Percentiles rank a stretch among this genome's conserved stretches.
Conservation (phyloP, 2,329 filamentous ascomycete species). For the Capronia epimyces region DNA sequence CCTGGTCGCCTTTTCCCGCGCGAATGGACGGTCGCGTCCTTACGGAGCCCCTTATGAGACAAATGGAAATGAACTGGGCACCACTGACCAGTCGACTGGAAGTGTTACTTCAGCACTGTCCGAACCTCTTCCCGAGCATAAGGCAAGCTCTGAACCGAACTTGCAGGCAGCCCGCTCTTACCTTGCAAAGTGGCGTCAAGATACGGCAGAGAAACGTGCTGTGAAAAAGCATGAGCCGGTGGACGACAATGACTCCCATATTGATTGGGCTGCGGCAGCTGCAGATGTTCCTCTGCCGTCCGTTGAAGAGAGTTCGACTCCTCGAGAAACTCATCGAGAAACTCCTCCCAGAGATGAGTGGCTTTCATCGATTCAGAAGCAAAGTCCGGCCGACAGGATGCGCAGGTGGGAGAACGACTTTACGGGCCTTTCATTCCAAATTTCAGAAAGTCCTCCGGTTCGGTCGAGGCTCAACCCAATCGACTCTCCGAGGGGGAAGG, state of each 20-base stretch:
- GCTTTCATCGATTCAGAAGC: conserved; percentile 20
- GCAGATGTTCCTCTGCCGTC: conserved; percentile 25
- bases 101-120: conserved; percentile 12
- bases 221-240: conserved; percentile 2
- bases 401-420: conserved; percentile 32
- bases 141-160: neutral
- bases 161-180: conserved; percentile 10
- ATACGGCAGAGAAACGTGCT: conserved; percentile 13
- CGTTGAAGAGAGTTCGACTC: conserved; percentile 22
- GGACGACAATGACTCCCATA: conserved; percentile 15
- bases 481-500: conserved; percentile 27
- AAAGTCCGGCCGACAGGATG: conserved; percentile 24
- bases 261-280: conserved; percentile 27
- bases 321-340: conserved; percentile 21
- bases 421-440: conserved; percentile 30
- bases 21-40: conserved; percentile 9
- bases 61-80: neutral
- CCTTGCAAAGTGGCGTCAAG: conserved; percentile 20
- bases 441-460: conserved; percentile 34
- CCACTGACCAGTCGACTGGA: conserved; percentile 4
- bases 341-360: conserved; percentile 21
- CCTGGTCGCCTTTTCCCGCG: conserved; percentile 16
- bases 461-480: conserved; percentile 23
- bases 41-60: conserved; percentile 4
- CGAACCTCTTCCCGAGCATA: conserved; percentile 11